Conservation (phyloP, 805 yeast species). For the Metschnikowia noctiluminum region DNA sequence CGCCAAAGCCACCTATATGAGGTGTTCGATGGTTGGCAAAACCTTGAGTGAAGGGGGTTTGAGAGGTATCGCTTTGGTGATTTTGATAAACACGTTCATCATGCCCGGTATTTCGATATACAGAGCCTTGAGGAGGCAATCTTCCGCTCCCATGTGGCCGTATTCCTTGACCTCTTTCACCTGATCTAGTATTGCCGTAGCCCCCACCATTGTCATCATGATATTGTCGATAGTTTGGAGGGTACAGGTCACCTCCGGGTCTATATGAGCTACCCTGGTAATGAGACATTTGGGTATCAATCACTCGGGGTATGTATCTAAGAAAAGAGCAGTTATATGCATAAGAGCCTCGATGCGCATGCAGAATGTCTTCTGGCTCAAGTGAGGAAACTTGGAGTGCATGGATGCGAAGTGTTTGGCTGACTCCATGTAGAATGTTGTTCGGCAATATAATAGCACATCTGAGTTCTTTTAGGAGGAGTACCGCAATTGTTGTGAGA, state of each 20-base stretch:
- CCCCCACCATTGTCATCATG: neutral
- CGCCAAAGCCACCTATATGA: neutral
- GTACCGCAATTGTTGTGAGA: no score
- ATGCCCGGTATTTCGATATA: slow-evolving; percentile 1
- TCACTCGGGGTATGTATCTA: no score
- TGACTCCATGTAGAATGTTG: neutral
- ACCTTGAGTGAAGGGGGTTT: slow-evolving; percentile 1
- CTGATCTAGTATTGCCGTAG: slow-evolving; percentile 2
- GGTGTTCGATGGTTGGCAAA: slow-evolving; percentile 2
- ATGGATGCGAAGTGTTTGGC: neutral
- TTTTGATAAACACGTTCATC: slow-evolving; percentile 4
- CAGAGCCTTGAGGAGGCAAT: slow-evolving; percentile 3
- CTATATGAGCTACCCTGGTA: slow-evolving; percentile 14
- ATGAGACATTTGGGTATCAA: slow-evolving; percentile 11
- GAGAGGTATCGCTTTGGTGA: neutral
- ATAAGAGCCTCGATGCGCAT: neutral
- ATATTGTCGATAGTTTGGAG: slow-evolving; percentile 9
- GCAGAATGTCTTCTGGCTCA: neutral
- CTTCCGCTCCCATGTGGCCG: slow-evolving; percentile 2
- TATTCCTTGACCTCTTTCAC: slow-evolving; percentile 3
- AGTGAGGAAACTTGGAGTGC: neutral
- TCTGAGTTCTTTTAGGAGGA: no score
- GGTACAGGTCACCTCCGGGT: slow-evolving; percentile 19
- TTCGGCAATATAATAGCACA: no score
- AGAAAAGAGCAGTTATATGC: neutral